Evolutionary conservation across 371 early-diverging fungal species (phyloP).

Genomic region (Mortierella sp.): DNA sequence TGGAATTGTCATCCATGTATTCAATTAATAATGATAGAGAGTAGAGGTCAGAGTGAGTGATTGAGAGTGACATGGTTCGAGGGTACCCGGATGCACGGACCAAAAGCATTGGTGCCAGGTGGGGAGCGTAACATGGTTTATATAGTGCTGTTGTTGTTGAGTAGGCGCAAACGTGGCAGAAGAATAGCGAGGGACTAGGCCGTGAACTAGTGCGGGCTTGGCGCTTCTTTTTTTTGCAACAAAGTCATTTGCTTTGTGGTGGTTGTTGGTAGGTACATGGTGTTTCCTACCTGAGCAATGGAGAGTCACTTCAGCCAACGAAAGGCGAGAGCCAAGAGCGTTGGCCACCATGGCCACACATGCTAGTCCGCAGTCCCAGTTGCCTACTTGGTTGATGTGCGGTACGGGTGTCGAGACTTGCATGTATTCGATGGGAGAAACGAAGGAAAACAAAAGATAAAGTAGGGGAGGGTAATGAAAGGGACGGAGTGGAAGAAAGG

Average conservation of each 20-base stretch:
- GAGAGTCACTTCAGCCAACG: conserved; percentile 47
- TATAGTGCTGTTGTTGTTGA: not conserved
- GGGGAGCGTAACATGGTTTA: not conserved
- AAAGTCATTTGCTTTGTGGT: not conserved
- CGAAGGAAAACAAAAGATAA: not conserved
- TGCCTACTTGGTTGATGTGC: conserved; percentile 45
- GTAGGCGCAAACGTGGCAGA: not conserved
- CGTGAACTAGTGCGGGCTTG: not conserved
- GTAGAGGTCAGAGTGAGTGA: not conserved
- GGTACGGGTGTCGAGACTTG: conserved; percentile 48
- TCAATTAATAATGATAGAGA: not conserved
- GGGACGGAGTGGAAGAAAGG: conserved; percentile 1
- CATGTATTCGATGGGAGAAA: conserved; percentile 19
- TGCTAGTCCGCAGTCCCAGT: conserved; percentile 93
- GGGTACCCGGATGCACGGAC: not conserved
- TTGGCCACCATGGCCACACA: conserved; percentile 83
- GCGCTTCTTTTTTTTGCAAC: not conserved
- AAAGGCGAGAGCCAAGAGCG: conserved; percentile 58
- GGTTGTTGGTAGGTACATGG: not conserved
- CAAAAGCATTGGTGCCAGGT: not conserved
- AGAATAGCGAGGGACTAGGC: not conserved
- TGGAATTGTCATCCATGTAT: not conserved
- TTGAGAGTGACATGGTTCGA: not conserved
- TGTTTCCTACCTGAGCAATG: conserved; percentile 48
- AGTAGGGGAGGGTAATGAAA: not conserved